Evolutionary conservation across 257 asterid genomes (phyloP).

Genomic region (Jacaranda copaia): DNA sequence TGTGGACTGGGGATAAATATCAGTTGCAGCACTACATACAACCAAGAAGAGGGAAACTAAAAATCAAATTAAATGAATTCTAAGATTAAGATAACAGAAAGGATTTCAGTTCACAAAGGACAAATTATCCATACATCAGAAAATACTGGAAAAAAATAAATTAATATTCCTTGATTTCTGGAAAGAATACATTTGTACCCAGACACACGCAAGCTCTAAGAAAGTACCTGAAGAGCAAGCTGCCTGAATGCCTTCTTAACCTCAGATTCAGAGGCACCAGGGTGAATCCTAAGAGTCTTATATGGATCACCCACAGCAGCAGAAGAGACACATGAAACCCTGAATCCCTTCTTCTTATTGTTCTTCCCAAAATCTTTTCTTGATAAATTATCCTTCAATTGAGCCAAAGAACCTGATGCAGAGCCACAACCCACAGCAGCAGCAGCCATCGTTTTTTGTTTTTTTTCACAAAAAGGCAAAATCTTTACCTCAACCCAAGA

Average conservation of each 20-base stretch:
- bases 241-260: conserved; percentile 84
- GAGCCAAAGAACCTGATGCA: conserved; percentile 52
- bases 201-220: background rate
- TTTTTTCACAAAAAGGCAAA: background rate
- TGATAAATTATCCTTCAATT: conserved; percentile 38
- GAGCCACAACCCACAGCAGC: conserved; percentile 61
- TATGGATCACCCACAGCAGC: conserved; percentile 68
- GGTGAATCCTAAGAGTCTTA: conserved; percentile 71
- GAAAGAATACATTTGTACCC: background rate
- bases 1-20: no score
- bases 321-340: conserved; percentile 64
- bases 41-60: background rate
- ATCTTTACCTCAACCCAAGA: conserved; percentile 5
- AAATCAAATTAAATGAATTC: conserved; percentile 4
- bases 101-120: background rate
- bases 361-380: conserved; percentile 34
- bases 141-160: background rate
- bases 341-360: conserved; percentile 37
- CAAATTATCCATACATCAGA: background rate
- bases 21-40: background rate
- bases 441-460: conserved; percentile 55
- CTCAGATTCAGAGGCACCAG: conserved; percentile 87
- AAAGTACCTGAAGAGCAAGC: conserved; percentile 81
- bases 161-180: background rate
- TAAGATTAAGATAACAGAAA: background rate